Evolutionary conservation across 192 early-diverging fungal species (phyloP), one percentile per base, ranked within the genome.

Genomic region (Allomyces macrogynus): DNA sequence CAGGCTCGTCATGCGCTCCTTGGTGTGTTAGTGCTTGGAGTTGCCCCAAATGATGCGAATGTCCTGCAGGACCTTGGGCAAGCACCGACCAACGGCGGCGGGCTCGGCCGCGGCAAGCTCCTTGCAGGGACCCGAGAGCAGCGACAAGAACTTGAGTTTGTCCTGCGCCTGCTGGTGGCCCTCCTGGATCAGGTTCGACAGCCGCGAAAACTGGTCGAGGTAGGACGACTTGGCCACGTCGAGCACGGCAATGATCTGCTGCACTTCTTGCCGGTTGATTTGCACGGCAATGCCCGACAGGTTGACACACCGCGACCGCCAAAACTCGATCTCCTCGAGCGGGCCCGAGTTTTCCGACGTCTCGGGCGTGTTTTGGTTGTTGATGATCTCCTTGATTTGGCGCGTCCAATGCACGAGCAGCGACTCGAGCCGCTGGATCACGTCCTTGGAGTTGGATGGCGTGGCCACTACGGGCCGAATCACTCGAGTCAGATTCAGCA

Each of bases 341-440:
- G 82, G 82, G 10, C 82, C 82, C 2, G 77, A 77, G 68, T 78
- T 84, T 66, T 84, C 82, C 40, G 74, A 68, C 14, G 61, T 61
- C 20, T 74, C 70, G 49, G 24, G 67, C 67, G 63, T 76, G 68
- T 84, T 81, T 64, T 84, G 82, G 54, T 77, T 77, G 69, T 83
- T 84, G 60, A 84, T 72, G 61, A 84, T 81, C 43, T 84, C 82
- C 67, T 84, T 84, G 65, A 84, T 84, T 65, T 84, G 82, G 18
- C 77, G 69, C 5, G 81, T 84, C 82, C 82, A 84, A 68, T 84
- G 82, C 25, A 84, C 73, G 1, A 84, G 63, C 1, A 84, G 69
- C 1, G 76, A 72, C 65, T 84, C 82, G 11, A 83, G 68, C 2
- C 82, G 69, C 63, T 84, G 82, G 20, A 83, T 75, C 22, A 81